Evolutionary conservation across 2,329 filamentous ascomycete species (phyloP).

Genomic region (Pseudogymnoascus sp.): DNA sequence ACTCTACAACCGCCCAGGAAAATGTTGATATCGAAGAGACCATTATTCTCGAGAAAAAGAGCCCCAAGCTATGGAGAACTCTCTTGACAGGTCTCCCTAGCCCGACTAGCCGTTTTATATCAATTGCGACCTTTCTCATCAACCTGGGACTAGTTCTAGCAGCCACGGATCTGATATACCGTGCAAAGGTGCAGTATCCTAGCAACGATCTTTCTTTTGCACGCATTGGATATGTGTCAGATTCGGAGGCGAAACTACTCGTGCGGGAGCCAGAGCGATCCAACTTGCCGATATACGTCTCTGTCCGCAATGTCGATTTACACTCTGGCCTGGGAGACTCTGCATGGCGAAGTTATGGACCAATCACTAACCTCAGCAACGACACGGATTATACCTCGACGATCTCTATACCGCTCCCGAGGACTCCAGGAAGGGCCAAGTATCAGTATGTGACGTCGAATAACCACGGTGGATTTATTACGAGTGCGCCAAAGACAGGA

Average conservation of each 20-base stretch:
- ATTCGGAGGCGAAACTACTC: constrained; percentile 70
- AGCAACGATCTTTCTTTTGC: constrained; percentile 75
- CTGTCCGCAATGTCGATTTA: constrained; percentile 51
- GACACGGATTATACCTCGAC: constrained; percentile 76
- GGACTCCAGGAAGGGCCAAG: constrained; percentile 57
- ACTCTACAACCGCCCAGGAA: constrained; percentile 35
- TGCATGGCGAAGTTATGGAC: constrained; percentile 61
- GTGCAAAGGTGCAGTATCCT: constrained; percentile 62
- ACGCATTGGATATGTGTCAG: constrained; percentile 79
- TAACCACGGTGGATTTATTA: constrained; percentile 77
- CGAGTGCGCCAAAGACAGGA: constrained; percentile 65
- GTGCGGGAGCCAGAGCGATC: constrained; percentile 73
- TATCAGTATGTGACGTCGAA: constrained; percentile 87
- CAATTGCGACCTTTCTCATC: constrained; percentile 60
- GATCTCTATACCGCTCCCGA: constrained; percentile 55
- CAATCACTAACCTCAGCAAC: constrained; percentile 58
- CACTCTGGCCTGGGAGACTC: constrained; percentile 47
- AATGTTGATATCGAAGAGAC: constrained; percentile 59
- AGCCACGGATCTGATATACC: constrained; percentile 70
- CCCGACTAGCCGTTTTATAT: constrained; percentile 58
- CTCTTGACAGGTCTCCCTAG: constrained; percentile 72
- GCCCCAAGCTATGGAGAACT: constrained; percentile 52
- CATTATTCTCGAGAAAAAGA: constrained; percentile 50
- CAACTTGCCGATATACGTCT: constrained; percentile 69
- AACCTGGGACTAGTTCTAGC: constrained; percentile 65